Evolutionary conservation across 768 basidiomycete genomes (phyloP).

Genomic region (Leccinum sublutescens): DNA sequence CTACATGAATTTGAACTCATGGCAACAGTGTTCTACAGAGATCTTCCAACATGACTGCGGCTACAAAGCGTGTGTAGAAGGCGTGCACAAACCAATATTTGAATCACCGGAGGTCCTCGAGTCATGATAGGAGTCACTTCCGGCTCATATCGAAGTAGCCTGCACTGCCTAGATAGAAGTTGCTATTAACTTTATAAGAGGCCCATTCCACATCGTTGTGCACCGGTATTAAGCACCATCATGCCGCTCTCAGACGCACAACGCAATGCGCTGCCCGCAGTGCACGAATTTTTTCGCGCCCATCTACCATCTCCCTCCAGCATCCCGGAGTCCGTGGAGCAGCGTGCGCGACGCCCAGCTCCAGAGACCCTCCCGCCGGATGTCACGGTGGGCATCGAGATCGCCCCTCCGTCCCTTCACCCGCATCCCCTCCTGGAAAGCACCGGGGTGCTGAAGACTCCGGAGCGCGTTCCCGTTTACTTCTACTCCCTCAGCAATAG

Average conservation of each 20-base stretch:
- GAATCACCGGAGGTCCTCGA: too few species aligned
- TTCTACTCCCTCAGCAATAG: conserved; percentile 14
- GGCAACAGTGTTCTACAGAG: too few species aligned
- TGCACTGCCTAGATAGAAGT: not conserved
- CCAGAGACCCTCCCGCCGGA: not conserved
- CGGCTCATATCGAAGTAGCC: not conserved
- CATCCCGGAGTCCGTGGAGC: conserved; percentile 4
- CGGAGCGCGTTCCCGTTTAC: conserved; percentile 23
- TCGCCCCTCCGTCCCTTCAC: conserved; percentile 12
- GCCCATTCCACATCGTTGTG: not conserved
- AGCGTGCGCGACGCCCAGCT: conserved; percentile 9
- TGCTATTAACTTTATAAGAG: not conserved
- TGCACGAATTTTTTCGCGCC: not conserved
- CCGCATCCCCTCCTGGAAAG: conserved; percentile 2
- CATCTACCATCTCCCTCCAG: not conserved
- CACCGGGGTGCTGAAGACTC: conserved; percentile 1
- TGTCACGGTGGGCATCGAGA: conserved; percentile 13
- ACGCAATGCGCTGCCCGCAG: conserved; percentile 3
- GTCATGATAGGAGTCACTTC: not conserved
- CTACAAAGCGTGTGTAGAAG: too few species aligned
- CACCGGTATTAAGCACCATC: not conserved
- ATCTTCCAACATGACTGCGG: too few species aligned
- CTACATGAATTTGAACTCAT: too few species aligned
- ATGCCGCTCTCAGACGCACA: conserved; percentile 19
- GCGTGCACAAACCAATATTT: too few species aligned